Conservation (phyloP, 768 basidiomycete species). For the Tricholoma flavovirens region DNA sequence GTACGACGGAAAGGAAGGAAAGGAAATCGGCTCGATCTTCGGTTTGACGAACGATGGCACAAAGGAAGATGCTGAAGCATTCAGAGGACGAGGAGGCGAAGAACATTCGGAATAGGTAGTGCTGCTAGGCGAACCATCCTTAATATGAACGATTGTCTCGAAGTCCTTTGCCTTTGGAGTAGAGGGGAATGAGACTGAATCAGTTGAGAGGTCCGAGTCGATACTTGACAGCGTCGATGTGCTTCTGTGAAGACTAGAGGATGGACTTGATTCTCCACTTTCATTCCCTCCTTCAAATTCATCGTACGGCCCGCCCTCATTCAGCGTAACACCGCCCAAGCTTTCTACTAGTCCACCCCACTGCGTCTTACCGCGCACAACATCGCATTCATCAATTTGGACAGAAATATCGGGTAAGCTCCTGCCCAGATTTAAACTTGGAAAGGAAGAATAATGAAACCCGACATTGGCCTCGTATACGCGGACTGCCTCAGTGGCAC, state of each 20-base stretch:
- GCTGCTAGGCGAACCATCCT: conserved; percentile 26
- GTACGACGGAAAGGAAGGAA: conserved; percentile 14
- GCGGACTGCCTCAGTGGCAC: conserved; percentile 29
- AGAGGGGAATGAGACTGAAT: conserved; percentile 43
- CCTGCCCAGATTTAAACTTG: conserved; percentile 1
- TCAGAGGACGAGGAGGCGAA: conserved; percentile 29
- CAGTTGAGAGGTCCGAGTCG: conserved; percentile 37
- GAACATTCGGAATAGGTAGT: conserved; percentile 12
- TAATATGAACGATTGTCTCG: conserved; percentile 32
- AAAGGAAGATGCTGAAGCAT: conserved; percentile 41
- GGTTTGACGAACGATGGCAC: conserved; percentile 31
- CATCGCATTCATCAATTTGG: conserved; percentile 28
- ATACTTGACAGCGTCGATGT: conserved; percentile 34
- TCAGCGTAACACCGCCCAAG: conserved; percentile 20
- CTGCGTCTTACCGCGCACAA: conserved; percentile 27
- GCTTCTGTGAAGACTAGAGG: conserved; percentile 24
- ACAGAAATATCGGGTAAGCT: conserved; percentile 13
- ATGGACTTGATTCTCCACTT: conserved; percentile 13
- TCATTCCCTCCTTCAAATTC: conserved; percentile 9
- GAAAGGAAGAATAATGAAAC: conserved; percentile 25
- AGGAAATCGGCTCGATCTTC: conserved; percentile 19
- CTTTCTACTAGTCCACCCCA: conserved; percentile 40
- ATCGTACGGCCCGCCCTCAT: conserved; percentile 8
- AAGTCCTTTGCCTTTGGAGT: conserved; percentile 41
- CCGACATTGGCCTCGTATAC: conserved; percentile 40